A percentile compares a stretch with the other conserved stretches of the same genome.
Conservation (phyloP, 1,284 basidiomycete genomes). For the Heterobasidion parviporum region DNA sequence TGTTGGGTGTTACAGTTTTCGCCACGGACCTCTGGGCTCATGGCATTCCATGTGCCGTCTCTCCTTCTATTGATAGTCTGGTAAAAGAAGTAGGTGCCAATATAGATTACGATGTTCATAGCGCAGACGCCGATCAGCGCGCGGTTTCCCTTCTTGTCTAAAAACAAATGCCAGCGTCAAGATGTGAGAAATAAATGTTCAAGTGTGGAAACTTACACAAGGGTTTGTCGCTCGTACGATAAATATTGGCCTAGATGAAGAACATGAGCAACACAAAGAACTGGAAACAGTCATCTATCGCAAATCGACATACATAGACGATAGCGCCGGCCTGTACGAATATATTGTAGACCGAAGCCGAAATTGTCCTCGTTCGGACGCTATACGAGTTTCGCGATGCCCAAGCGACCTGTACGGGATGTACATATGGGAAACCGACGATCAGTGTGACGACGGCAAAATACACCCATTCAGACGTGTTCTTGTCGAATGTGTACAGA, state of each 20-base stretch:
- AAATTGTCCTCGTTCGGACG: constrained; percentile 49
- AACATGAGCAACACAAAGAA: background rate
- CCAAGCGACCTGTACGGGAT: constrained; percentile 50
- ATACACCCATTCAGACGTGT: constrained; percentile 54
- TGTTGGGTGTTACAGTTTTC: background rate
- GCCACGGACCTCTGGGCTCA: constrained; percentile 38
- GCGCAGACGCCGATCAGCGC: constrained; percentile 25
- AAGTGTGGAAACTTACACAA: constrained; percentile 29
- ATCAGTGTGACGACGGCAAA: constrained; percentile 48
- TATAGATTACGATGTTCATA: constrained; percentile 39
- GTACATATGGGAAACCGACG: constrained; percentile 39
- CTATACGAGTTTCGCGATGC: constrained; percentile 52
- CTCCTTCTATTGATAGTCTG: constrained; percentile 40
- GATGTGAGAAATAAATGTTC: background rate
- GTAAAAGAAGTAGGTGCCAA: constrained; percentile 47
- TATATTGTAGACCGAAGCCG: constrained; percentile 55
- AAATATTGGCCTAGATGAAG: constrained; percentile 21
- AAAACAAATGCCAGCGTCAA: background rate
- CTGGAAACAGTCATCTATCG: no score
- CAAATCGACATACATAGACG: constrained; percentile 30
- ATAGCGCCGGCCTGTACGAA: constrained; percentile 50
- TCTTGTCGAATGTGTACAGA: constrained; percentile 41
- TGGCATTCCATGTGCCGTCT: constrained; percentile 43
- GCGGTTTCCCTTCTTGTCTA: constrained; percentile 33
- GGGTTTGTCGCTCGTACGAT: constrained; percentile 28